These are phyloP conservation scores for Ogataea nitratoaversa DNA, from an alignment of 805 yeast species.

Conservation along the genomic window DNA sequence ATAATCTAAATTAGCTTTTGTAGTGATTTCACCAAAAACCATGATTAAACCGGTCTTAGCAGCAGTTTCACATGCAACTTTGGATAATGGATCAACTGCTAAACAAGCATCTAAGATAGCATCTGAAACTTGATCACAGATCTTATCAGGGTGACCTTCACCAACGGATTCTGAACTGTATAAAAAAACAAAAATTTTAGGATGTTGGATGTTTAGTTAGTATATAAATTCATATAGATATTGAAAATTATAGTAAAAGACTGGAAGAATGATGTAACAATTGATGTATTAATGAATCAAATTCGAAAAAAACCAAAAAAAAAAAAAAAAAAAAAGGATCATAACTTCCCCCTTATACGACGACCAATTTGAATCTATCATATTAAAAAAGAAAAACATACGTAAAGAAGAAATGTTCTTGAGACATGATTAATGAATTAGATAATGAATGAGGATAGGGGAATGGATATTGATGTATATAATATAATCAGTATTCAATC, in stretches of 20 bases:
- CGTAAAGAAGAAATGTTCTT: constrained; percentile 32
- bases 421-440: constrained; percentile 11
- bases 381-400: constrained; percentile 12
- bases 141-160: constrained; percentile 93
- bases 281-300: background rate
- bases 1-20: constrained; percentile 91
- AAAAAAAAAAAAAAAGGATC: background rate
- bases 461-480: background rate
- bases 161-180: constrained; percentile 89
- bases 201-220: too few species aligned
- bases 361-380: too few species aligned
- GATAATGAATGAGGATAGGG: background rate
- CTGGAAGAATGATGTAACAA: too few species aligned
- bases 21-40: constrained; percentile 99
- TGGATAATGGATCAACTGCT: constrained; percentile 91
- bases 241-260: too few species aligned
- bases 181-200: constrained; percentile 25
- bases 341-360: too few species aligned
- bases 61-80: constrained; percentile 99
- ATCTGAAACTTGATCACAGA: constrained; percentile 98
- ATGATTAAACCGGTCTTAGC: constrained; percentile 99
- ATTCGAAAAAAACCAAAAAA: background rate
- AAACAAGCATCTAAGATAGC: constrained; percentile 98
- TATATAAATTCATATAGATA: too few species aligned
- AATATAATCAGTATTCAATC: too few species aligned